Conservation (phyloP, 2,329 filamentous ascomycete species). For the Clarireedia hainanense region DNA sequence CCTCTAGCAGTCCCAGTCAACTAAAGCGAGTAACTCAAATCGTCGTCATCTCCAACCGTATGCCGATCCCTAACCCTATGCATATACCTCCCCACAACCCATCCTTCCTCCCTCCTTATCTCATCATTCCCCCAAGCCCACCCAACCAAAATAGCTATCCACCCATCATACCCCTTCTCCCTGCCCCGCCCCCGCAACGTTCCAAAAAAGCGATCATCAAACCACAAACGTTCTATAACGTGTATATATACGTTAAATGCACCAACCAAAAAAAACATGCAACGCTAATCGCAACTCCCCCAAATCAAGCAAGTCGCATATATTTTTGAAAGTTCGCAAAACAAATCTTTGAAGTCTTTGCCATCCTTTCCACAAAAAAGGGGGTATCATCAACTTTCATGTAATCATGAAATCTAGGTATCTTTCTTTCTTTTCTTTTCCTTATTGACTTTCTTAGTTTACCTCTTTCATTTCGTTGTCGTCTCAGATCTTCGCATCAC, state of each 20-base stretch:
- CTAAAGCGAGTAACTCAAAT: too few species aligned
- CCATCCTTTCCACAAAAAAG: slow-evolving; percentile 7
- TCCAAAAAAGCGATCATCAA: too few species aligned
- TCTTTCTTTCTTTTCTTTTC: neutral
- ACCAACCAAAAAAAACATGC: too few species aligned
- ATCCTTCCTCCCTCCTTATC: neutral
- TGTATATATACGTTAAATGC: too few species aligned
- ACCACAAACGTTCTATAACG: too few species aligned
- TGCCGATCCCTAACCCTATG: neutral
- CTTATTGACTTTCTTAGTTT: neutral
- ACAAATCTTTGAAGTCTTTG: slow-evolving; percentile 5
- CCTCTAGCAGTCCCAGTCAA: too few species aligned
- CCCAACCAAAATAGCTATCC: neutral
- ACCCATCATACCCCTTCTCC: neutral
- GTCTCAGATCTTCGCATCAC: too few species aligned
- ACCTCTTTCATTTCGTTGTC: neutral
- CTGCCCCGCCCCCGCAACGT: neutral
- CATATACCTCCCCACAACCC: neutral
- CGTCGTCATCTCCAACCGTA: neutral
- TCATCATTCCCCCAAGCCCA: neutral
- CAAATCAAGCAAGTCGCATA: neutral
- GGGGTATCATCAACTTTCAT: slow-evolving; percentile 8
- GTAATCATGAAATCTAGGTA: slow-evolving; percentile 10
- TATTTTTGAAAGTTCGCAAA: neutral
- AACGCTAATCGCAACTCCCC: neutral